phyloP scores from a whole-genome alignment of 441 rosid species.

The Dalechampia spathulata region DNA sequence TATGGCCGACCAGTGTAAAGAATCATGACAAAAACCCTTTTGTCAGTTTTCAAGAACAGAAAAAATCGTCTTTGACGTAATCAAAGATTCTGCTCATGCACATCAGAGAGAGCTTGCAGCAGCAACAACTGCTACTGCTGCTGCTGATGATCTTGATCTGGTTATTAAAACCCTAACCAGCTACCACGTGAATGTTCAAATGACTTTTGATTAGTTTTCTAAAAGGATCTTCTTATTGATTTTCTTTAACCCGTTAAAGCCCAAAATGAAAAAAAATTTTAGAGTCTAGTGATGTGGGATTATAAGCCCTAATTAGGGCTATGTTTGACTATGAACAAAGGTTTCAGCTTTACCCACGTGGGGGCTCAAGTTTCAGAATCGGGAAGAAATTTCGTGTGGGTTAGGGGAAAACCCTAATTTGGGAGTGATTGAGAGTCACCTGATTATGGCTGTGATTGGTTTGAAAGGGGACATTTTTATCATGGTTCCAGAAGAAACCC shows the following conservation, averaged over 20 bases:
- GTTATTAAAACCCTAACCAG: conserved; percentile 29
- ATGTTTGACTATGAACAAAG: conserved; percentile 23
- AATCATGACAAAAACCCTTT: conserved; percentile 35
- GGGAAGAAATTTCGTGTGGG: conserved; percentile 28
- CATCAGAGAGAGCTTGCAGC: conserved; percentile 25
- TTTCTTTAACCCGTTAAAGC: conserved; percentile 13
- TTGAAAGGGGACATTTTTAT: conserved; percentile 20
- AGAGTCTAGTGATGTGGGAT: conserved; percentile 18
- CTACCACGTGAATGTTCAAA: no score
- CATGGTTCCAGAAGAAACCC: conserved; percentile 12
- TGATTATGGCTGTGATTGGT: conserved; percentile 28
- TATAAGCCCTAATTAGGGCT: conserved; percentile 30
- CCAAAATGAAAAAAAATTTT: conserved; percentile 4
- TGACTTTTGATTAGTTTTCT: conserved; percentile 18
- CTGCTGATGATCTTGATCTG: conserved; percentile 21
- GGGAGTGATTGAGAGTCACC: conserved; percentile 14
- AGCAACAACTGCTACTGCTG: no score
- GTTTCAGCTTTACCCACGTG: conserved; percentile 25
- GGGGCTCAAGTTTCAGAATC: conserved; percentile 11
- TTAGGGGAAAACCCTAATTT: conserved; percentile 29
- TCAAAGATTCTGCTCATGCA: conserved; percentile 56
- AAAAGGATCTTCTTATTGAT: conserved; percentile 15
- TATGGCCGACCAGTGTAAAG: conserved; percentile 16
- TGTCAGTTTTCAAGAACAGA: conserved; percentile 36
- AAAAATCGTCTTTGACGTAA: conserved; percentile 57